These are phyloP conservation scores for Colletotrichum agaves DNA, from an alignment of 2,329 filamentous ascomycete species.

Conservation along the genomic window DNA sequence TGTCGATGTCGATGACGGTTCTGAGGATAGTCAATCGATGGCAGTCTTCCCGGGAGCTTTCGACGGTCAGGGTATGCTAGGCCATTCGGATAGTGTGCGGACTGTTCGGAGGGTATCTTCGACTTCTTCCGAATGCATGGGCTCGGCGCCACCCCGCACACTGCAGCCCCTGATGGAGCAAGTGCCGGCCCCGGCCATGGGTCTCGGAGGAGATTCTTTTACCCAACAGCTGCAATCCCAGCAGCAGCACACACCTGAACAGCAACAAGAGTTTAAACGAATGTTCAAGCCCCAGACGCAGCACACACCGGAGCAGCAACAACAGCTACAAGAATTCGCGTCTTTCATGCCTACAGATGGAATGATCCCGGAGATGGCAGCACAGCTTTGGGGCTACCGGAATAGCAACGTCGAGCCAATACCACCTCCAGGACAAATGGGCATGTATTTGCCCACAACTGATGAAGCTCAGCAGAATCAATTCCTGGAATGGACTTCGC, in stretches of 20 bases:
- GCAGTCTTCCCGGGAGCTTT: slow-evolving; percentile 22
- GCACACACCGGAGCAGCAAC: slow-evolving; percentile 13
- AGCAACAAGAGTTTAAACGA: slow-evolving; percentile 2
- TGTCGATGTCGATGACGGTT: slow-evolving; percentile 52
- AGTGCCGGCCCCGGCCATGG: background rate
- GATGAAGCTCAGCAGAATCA: slow-evolving; percentile 7
- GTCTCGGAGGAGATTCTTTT: background rate
- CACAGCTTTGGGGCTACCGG: slow-evolving; percentile 26
- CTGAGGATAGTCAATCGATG: slow-evolving; percentile 44
- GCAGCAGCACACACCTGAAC: slow-evolving; percentile 11
- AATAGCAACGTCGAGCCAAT: background rate
- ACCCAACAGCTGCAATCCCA: background rate
- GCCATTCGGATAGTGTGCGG: slow-evolving; percentile 46
- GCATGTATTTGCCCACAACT: slow-evolving; percentile 8
- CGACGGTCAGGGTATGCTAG: slow-evolving; percentile 34
- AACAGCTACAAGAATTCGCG: background rate
- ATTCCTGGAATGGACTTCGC: slow-evolving; percentile 15
- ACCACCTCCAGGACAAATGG: slow-evolving; percentile 3
- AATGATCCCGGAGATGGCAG: slow-evolving; percentile 30
- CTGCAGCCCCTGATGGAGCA: slow-evolving; percentile 37
- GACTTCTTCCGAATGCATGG: slow-evolving; percentile 29
- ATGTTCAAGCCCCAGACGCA: background rate
- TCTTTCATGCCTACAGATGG: slow-evolving; percentile 2
- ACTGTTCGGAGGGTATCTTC: slow-evolving; percentile 42
- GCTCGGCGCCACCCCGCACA: slow-evolving; percentile 10